Conservation (phyloP, 192 early-diverging fungal species). For the Jimgerdemannia flammicorona region DNA sequence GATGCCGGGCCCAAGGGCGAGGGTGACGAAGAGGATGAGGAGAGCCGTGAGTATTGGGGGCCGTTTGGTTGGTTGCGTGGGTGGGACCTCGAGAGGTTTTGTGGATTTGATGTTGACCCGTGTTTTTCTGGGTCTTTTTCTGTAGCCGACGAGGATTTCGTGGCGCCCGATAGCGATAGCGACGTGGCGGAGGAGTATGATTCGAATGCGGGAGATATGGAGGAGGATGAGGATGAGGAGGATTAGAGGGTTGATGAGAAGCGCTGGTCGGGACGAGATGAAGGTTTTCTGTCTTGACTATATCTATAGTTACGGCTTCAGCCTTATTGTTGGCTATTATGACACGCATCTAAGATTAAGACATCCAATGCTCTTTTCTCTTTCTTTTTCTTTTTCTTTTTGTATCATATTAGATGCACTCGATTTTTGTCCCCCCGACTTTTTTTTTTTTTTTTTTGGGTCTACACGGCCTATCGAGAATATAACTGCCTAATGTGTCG, state of each 20-base stretch:
- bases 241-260: too few relatives aligned
- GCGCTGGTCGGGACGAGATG: neutral
- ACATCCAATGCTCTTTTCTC: too few relatives aligned
- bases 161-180: slow-evolving; percentile 63
- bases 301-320: too few relatives aligned
- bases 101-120: neutral
- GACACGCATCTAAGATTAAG: too few relatives aligned
- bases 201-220: slow-evolving; percentile 41
- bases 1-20: slow-evolving; percentile 12
- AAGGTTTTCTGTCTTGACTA: neutral
- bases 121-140: neutral
- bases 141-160: slow-evolving; percentile 88
- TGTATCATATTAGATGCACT: too few relatives aligned
- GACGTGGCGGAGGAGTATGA: slow-evolving; percentile 80
- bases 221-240: slow-evolving; percentile 17
- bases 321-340: too few relatives aligned
- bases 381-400: too few relatives aligned
- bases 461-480: too few relatives aligned
- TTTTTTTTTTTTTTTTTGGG: too few relatives aligned
- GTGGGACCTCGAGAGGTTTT: neutral
- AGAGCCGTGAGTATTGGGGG: slow-evolving; percentile 45
- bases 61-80: too few relatives aligned
- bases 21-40: slow-evolving; percentile 59
- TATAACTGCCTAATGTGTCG: too few relatives aligned
- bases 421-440: too few relatives aligned